These are phyloP conservation scores for Agaricus bisporus DNA, from an alignment of 768 basidiomycete genomes.

Conservation along the genomic window DNA sequence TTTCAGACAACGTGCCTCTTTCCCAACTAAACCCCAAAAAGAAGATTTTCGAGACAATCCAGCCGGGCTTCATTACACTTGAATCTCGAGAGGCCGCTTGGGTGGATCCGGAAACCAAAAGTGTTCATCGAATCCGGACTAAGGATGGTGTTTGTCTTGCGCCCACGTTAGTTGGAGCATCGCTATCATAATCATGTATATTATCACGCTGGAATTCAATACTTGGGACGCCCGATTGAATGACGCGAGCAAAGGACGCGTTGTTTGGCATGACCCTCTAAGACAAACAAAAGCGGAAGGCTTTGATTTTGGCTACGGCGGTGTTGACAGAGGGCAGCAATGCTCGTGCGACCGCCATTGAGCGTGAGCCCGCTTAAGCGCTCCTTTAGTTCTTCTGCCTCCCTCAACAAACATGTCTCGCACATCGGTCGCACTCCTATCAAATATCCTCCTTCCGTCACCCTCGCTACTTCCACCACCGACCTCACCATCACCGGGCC, in stretches of 20 bases:
- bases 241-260: neutral
- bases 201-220: neutral
- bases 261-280: constrained; percentile 11
- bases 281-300: constrained; percentile 11
- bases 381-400: constrained; percentile 45
- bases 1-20: constrained; percentile 56
- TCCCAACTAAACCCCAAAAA: constrained; percentile 95
- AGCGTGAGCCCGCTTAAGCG: constrained; percentile 20
- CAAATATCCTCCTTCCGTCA: constrained; percentile 35
- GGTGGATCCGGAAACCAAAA: constrained; percentile 79
- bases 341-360: constrained; percentile 30
- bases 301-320: constrained; percentile 4
- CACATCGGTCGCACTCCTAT: constrained; percentile 60
- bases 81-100: constrained; percentile 87
- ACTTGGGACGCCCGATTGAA: neutral
- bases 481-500: constrained; percentile 40
- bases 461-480: constrained; percentile 32
- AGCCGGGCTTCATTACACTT: constrained; percentile 92
- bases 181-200: constrained; percentile 59
- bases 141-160: constrained; percentile 78
- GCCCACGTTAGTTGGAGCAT: constrained; percentile 81
- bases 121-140: constrained; percentile 80
- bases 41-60: constrained; percentile 97
- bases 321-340: constrained; percentile 12
- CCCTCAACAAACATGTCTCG: constrained; percentile 51